Base-by-base conservation (phyloP, 164 flowering plant species). In the Stephania yunnanensis region DNA sequence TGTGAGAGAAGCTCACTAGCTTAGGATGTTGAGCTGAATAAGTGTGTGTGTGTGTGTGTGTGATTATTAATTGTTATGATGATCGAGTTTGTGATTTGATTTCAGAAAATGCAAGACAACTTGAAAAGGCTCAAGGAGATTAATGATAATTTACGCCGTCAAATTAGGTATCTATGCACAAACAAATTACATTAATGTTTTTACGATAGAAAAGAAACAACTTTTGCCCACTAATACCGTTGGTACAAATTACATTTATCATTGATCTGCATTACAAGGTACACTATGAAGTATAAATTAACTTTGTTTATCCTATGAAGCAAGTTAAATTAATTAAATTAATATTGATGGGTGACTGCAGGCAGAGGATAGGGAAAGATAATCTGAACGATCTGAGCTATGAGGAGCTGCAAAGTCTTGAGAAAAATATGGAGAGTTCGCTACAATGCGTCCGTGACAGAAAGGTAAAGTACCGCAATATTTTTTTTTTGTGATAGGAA, bases 341-440 rank as follows among this genome's bases (percentile, higher is more conserved):
- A 67, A 13, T 44, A 45, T 50, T 10, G 12, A 67, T 50, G 25
- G 25, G 63, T 15, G 10, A 8, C 29, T 13, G 52, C 69, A 90
- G 95, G 87, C 91, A 85, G 48, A 87, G 87, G 83, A 83, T 73
- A 69, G 90, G 90, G 42, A 88, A 83, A 78, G 79, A 50, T 50
- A 15, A 85, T 79, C 80, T 87, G 77, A 70, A 83, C 36, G 87
- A 75, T 69, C 69, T 86, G 46, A 74, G 73, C 61, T 45, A 80
- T 22, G 75, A 83, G 1, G 83, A 86, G 69, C 77, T 87, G 85
- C 78, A 78, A 74, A 75, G 76, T 81, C 90, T 87, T 76, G 81
- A 83, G 82, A 83, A 86, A 78, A 81, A 86, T 75, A 52, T 86
- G 78, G 84, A 83, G 9, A 73, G 64, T 29, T 79, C 87, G 11